These are phyloP conservation scores for Wickerhamiella spandovensis DNA, from an alignment of 805 yeast genomes.

Conservation along the genomic window DNA sequence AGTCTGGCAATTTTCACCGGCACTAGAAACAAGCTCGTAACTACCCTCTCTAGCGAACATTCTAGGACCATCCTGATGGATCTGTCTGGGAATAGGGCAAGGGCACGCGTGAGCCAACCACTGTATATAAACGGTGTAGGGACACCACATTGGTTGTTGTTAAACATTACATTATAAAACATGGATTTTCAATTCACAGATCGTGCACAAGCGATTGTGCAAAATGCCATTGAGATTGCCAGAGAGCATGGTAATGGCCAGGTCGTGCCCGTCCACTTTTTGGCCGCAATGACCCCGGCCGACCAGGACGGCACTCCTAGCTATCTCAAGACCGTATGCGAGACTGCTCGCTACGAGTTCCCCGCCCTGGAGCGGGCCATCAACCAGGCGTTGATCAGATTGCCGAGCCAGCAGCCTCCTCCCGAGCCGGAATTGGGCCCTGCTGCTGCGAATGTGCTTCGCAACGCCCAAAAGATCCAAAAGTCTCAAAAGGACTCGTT, in stretches of 20 bases:
- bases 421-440: constrained; percentile 62
- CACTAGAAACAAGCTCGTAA: not conserved
- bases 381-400: constrained; percentile 65
- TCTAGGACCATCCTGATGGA: not conserved
- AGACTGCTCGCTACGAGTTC: constrained; percentile 84
- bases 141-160: not conserved
- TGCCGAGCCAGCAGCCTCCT: constrained; percentile 85
- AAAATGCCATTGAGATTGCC: constrained; percentile 70
- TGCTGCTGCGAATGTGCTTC: constrained; percentile 61
- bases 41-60: not conserved
- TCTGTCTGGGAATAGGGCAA: not conserved
- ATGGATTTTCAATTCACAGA: constrained; percentile 56
- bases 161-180: constrained; percentile 5
- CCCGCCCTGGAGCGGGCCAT: constrained; percentile 63
- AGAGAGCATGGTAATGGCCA: constrained; percentile 74
- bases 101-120: not conserved
- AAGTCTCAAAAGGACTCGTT: constrained; percentile 80
- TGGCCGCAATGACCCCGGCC: constrained; percentile 78
- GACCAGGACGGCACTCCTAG: constrained; percentile 40
- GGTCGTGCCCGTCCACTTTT: constrained; percentile 72
- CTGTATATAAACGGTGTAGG: not conserved
- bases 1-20: not conserved
- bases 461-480: constrained; percentile 64
- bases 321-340: constrained; percentile 69
- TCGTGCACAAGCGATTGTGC: constrained; percentile 72